These are phyloP conservation scores for Phanerochaete sordida DNA, from an alignment of 768 basidiomycete genomes.

Conservation along the genomic window DNA sequence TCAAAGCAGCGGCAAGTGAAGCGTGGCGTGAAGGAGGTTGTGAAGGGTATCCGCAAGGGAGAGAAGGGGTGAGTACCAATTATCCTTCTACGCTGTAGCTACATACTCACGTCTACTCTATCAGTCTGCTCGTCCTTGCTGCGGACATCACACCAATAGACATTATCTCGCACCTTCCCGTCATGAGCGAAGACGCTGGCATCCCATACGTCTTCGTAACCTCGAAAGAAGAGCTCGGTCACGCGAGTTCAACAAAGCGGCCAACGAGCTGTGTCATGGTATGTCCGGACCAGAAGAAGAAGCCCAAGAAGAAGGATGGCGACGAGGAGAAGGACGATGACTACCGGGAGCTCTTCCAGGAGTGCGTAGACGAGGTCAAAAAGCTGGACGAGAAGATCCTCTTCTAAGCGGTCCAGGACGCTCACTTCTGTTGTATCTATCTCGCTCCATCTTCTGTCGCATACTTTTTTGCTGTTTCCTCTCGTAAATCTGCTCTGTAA, in stretches of 20 bases:
- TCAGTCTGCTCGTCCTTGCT: constrained; percentile 84
- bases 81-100: neutral
- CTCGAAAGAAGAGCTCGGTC: constrained; percentile 94
- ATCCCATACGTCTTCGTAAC: constrained; percentile 88
- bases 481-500: constrained; percentile 9
- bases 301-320: constrained; percentile 53
- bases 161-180: constrained; percentile 95
- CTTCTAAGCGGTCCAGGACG: constrained; percentile 55
- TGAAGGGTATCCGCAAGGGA: constrained; percentile 95
- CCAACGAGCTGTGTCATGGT: constrained; percentile 98
- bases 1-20: constrained; percentile 95
- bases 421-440: neutral
- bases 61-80: constrained; percentile 78
- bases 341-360: constrained; percentile 82
- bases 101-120: neutral
- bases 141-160: constrained; percentile 98
- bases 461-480: constrained; percentile 11
- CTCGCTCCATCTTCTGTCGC: constrained; percentile 11
- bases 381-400: constrained; percentile 70
- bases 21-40: constrained; percentile 97
- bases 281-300: constrained; percentile 78
- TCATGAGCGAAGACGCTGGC: constrained; percentile 89
- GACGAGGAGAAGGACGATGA: constrained; percentile 73
- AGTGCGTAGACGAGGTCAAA: constrained; percentile 82
- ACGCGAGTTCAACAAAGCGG: constrained; percentile 94